Evolutionary conservation across 257 asterid genomes (phyloP).

Genomic region (Vinca minor): DNA sequence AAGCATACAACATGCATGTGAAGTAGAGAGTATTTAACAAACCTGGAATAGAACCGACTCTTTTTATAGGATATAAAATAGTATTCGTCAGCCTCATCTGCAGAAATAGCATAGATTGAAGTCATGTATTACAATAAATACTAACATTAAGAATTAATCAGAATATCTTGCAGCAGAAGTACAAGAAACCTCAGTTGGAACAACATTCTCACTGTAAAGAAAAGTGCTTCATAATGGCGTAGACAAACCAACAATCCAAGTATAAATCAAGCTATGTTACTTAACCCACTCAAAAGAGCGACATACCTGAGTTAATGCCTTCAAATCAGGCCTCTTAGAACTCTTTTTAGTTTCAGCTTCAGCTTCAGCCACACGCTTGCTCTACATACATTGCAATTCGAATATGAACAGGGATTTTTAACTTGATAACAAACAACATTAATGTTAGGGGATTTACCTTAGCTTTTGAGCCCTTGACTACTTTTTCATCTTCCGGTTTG

Average conservation of each 20-base stretch:
- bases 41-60: conserved; percentile 78
- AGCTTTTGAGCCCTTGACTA: conserved; percentile 21
- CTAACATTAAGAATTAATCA: too few species aligned
- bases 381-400: conserved; percentile 32
- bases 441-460: conserved; percentile 30
- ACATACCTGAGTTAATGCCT: conserved; percentile 64
- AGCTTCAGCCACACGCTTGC: conserved; percentile 17
- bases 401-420: conserved; percentile 6
- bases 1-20: not conserved
- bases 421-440: not conserved
- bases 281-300: not conserved
- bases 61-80: conserved; percentile 34
- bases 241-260: not conserved
- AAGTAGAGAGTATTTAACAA: conserved; percentile 16
- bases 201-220: not conserved
- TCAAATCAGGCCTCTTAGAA: conserved; percentile 71
- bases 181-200: not conserved
- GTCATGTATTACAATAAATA: not conserved
- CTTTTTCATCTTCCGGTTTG: conserved; percentile 18
- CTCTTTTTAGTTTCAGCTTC: conserved; percentile 24
- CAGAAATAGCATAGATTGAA: conserved; percentile 5
- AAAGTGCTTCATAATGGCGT: not conserved
- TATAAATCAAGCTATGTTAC: not conserved
- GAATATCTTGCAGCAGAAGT: not conserved
- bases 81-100: conserved; percentile 51